Percentiles rank a stretch among this genome's conserved stretches.
phyloP scores from a whole-genome alignment of 2,329 filamentous ascomycete species.

The Thermothelomyces thermophilus region DNA sequence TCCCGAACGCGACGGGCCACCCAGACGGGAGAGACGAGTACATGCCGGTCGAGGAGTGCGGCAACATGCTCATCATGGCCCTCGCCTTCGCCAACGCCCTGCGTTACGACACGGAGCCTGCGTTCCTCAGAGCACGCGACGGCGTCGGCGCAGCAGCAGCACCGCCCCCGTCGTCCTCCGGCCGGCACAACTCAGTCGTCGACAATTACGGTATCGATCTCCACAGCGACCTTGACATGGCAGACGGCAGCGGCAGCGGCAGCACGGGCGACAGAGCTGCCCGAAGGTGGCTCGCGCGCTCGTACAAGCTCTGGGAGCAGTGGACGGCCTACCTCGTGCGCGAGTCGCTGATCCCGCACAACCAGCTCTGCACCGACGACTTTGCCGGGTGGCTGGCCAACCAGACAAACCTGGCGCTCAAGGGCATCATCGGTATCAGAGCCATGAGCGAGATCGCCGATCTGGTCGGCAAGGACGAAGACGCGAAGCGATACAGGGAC shows the following conservation, averaged over 20 bases:
- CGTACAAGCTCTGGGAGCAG: constrained; percentile 60
- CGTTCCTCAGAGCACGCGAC: constrained; percentile 35
- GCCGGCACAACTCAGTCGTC: constrained; percentile 17
- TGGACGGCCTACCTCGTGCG: constrained; percentile 67
- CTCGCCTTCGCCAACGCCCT: constrained; percentile 70
- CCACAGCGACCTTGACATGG: background rate
- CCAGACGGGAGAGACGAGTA: constrained; percentile 63
- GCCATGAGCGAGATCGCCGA: constrained; percentile 66
- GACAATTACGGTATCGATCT: constrained; percentile 26
- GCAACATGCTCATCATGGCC: constrained; percentile 73
- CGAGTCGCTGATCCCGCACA: constrained; percentile 59
- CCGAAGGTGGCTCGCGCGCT: constrained; percentile 35
- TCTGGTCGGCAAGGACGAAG: constrained; percentile 48
- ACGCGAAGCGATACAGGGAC: constrained; percentile 38
- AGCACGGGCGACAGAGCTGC: constrained; percentile 21
- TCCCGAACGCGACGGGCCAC: constrained; percentile 72
- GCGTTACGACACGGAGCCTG: constrained; percentile 51
- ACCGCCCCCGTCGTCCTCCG: constrained; percentile 3
- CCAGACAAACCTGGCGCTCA: constrained; percentile 69
- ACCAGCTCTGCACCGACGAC: constrained; percentile 68
- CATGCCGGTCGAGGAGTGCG: constrained; percentile 70
- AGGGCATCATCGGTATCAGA: constrained; percentile 71
- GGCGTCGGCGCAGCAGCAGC: constrained; percentile 4
- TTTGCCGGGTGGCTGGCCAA: constrained; percentile 65
- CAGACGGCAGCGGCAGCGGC: background rate